These are phyloP conservation scores for Beauveria sp. DNA, from an alignment of 2,329 filamentous ascomycete species.

Conservation along the genomic window DNA sequence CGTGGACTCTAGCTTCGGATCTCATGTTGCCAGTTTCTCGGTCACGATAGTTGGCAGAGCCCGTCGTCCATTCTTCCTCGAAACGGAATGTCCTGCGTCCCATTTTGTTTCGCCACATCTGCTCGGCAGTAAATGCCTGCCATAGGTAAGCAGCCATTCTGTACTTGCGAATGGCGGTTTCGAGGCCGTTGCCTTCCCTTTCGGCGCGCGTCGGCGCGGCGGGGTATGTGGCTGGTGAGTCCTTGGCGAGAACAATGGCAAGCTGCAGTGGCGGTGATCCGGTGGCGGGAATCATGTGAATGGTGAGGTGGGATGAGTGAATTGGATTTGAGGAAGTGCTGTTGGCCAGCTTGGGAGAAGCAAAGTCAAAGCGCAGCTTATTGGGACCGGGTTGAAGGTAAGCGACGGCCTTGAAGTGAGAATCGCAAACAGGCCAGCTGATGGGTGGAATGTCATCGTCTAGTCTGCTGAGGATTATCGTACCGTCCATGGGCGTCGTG, in stretches of 20 bases:
- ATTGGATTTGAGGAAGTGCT: constrained; percentile 58
- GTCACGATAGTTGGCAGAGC: constrained; percentile 71
- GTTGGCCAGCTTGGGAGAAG: constrained; percentile 70
- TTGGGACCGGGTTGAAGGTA: constrained; percentile 91
- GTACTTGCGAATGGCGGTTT: constrained; percentile 80
- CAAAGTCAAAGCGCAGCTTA: constrained; percentile 79
- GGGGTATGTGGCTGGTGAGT: constrained; percentile 82
- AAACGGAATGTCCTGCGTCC: constrained; percentile 82
- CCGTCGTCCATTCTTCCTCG: constrained; percentile 90
- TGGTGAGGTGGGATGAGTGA: constrained; percentile 71
- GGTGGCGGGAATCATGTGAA: constrained; percentile 79
- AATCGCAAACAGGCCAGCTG: constrained; percentile 80
- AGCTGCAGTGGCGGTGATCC: constrained; percentile 80
- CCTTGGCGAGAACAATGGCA: constrained; percentile 78
- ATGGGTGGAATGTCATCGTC: constrained; percentile 80
- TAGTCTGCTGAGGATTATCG: constrained; percentile 68
- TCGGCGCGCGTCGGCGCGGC: constrained; percentile 66
- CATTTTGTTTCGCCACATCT: constrained; percentile 86
- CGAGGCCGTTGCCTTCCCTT: constrained; percentile 74
- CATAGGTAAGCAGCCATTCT: constrained; percentile 93
- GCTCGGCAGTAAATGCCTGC: constrained; percentile 95
- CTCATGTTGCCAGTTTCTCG: constrained; percentile 64
- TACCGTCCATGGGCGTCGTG: constrained; percentile 67
- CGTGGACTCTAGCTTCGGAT: constrained; percentile 83
- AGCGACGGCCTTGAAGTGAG: constrained; percentile 84